Evolutionary conservation across 2,329 filamentous ascomycete genomes (phyloP).

Genomic region (Cryphonectria nitschkei): DNA sequence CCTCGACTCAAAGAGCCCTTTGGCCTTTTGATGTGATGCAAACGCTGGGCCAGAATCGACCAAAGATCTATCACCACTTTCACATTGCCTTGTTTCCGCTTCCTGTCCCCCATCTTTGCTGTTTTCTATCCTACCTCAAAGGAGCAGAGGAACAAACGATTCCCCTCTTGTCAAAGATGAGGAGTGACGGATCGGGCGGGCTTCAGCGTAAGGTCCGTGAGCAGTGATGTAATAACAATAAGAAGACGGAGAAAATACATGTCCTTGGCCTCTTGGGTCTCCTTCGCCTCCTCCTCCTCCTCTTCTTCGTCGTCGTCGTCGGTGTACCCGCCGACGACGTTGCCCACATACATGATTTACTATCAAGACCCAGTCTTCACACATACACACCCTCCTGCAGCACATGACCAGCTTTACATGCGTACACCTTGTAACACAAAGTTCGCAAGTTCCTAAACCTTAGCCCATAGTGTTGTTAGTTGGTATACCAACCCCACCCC

Average conservation of each 20-base stretch:
- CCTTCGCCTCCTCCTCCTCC: neutral
- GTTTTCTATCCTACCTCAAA: slow-evolving; percentile 4
- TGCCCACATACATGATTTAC: neutral
- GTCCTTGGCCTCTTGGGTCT: neutral
- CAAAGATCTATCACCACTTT: slow-evolving; percentile 3
- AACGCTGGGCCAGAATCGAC: slow-evolving; percentile 7
- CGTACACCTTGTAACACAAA: neutral
- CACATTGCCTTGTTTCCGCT: neutral
- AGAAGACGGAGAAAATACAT: neutral
- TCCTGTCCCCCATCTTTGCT: neutral
- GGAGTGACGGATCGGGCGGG: neutral
- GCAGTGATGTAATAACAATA: neutral
- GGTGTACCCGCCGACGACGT: neutral
- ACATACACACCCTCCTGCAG: neutral
- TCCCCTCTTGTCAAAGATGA: neutral
- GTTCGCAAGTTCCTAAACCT: neutral
- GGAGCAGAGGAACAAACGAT: slow-evolving; percentile 8
- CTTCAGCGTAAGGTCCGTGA: neutral
- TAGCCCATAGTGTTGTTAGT: neutral
- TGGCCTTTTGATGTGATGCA: slow-evolving; percentile 22
- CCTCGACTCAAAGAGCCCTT: slow-evolving; percentile 26
- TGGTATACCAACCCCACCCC: neutral
- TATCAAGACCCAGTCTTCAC: neutral
- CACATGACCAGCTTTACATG: neutral
- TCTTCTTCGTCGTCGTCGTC: neutral